phyloP scores from a whole-genome alignment of 1,284 basidiomycete genomes.

The Rhodotorula sp. region DNA sequence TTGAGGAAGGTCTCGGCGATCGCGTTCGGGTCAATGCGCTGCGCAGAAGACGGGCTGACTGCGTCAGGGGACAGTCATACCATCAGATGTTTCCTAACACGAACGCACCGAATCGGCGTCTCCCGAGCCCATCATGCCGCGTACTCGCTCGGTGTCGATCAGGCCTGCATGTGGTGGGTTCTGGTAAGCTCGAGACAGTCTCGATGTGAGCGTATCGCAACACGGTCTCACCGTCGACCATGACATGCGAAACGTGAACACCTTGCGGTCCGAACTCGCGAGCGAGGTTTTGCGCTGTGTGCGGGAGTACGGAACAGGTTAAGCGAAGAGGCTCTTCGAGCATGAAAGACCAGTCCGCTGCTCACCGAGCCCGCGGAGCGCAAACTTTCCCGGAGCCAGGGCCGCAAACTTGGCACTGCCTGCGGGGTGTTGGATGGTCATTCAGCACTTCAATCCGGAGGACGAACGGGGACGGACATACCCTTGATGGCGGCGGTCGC shows the following conservation, averaged over 20 bases:
- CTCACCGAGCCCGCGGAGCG: constrained; percentile 29
- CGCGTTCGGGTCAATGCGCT: constrained; percentile 23
- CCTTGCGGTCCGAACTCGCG: constrained; percentile 53
- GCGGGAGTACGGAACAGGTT: neutral
- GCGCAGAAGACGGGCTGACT: neutral
- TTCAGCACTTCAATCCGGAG: neutral
- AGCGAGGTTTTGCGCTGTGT: constrained; percentile 30
- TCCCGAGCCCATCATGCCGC: constrained; percentile 8
- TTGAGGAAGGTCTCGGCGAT: constrained; percentile 46
- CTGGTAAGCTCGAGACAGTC: neutral
- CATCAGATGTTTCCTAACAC: too few relatives aligned
- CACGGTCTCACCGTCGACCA: constrained; percentile 49
- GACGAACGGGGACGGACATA: neutral
- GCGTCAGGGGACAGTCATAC: too few relatives aligned
- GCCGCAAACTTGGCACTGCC: constrained; percentile 32
- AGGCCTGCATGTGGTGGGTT: neutral
- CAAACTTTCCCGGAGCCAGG: constrained; percentile 33
- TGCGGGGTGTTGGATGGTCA: neutral
- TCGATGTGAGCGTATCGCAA: neutral
- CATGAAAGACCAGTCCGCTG: neutral
- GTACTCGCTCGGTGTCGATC: constrained; percentile 35
- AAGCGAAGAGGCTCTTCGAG: neutral
- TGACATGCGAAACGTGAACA: constrained; percentile 52
- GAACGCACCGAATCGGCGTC: constrained; percentile 10
- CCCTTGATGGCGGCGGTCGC: constrained; percentile 28